Base-by-base conservation (phyloP, 495 filamentous ascomycete species). In the Lophium mytilinum region DNA sequence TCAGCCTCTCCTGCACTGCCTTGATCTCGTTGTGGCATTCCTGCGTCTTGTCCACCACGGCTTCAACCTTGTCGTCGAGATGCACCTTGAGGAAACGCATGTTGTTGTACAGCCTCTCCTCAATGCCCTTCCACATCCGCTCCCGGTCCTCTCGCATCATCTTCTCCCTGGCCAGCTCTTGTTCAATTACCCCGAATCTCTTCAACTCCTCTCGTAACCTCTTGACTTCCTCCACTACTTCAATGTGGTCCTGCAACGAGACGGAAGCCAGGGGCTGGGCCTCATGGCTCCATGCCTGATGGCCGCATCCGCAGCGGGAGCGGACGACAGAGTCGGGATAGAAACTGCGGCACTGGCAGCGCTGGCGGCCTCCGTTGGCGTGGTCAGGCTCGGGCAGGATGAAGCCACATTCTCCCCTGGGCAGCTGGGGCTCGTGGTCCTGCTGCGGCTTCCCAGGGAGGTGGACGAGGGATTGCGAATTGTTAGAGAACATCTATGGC, bases 251-350 rank as follows among this genome's bases (percentile, higher is more conserved):
- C 36, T 69, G 58, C 39, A 62, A 46, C 14, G 61, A 49, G 7
- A 64, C 64, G 0, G 58, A 43, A 1, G 57, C 49, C 37, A 66
- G 17, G 1, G 64, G 56, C 39, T 66, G 60, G 1, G 40, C 53
- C 37, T 63, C 63, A 51, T 72, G 69, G 30, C 65, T 60, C 60
- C 69, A 72, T 47, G 69, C 69, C 50, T 69, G 68, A 52, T 72
- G 69, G 15, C 69, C 69, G 52, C 69, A 72, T 4, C 66, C 63
- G 42, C 69, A 72, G 19, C 19, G 50, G n/a, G 69, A 64, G 50
- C 67, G 67, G 10, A 66, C 57, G 5, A 68, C 40, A 3, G 49
- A 52, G 46, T 57, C 50, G 4, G 50, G 62, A 52, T 40, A 62
- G 57, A 63, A 72, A 55, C 59, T 59, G 12, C 66, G 68, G 46